phyloP scores from a whole-genome alignment of 2,329 filamentous ascomycete genomes.

The Lachnellula arida region DNA sequence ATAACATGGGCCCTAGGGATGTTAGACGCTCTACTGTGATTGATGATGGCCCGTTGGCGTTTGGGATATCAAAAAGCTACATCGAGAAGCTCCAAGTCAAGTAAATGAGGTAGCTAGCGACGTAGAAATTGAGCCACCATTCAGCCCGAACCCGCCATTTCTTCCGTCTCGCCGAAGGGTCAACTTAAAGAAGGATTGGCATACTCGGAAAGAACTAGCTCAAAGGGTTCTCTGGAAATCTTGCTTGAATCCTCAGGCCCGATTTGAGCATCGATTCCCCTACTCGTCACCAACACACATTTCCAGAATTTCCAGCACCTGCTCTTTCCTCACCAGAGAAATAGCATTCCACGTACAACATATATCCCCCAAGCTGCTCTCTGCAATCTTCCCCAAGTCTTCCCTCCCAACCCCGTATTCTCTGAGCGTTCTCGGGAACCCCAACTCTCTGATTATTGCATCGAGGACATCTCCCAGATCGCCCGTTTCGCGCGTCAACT shows the following conservation, averaged over 20 bases:
- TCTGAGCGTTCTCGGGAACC: constrained; percentile 46
- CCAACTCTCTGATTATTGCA: constrained; percentile 44
- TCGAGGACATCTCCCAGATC: constrained; percentile 49
- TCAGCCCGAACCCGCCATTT: too few species aligned
- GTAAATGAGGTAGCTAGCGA: too few species aligned
- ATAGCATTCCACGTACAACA: constrained; percentile 47
- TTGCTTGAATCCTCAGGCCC: too few species aligned
- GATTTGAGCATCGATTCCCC: neutral
- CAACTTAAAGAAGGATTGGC: too few species aligned
- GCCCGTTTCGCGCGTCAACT: neutral
- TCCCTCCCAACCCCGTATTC: constrained; percentile 46
- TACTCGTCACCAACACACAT: constrained; percentile 20
- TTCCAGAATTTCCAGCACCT: constrained; percentile 47
- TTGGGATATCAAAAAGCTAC: constrained; percentile 25
- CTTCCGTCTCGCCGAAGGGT: too few species aligned
- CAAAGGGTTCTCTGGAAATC: too few species aligned
- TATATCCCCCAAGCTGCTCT: constrained; percentile 43
- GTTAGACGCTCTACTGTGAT: constrained; percentile 27
- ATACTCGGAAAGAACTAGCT: too few species aligned
- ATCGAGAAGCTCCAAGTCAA: too few species aligned
- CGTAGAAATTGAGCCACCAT: too few species aligned
- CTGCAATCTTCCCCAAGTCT: constrained; percentile 41
- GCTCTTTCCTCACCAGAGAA: constrained; percentile 39
- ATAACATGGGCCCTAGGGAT: constrained; percentile 26
- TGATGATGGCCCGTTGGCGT: constrained; percentile 25